Base-by-base conservation (phyloP, 2,329 filamentous ascomycete genomes). In the Colletotrichum melonis region DNA sequence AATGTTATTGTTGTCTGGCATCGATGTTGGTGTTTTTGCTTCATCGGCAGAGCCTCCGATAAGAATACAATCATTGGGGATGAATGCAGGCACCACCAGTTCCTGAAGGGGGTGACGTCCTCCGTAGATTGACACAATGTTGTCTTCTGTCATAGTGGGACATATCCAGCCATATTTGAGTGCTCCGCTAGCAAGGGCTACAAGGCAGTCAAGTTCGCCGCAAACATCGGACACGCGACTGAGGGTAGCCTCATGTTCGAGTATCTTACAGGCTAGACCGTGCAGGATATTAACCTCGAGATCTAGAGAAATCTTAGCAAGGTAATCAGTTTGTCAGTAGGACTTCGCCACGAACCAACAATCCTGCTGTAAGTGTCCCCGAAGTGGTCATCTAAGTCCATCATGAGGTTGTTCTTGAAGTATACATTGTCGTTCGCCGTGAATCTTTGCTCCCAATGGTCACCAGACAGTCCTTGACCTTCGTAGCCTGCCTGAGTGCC, bases 101-200 rank as follows among this genome's bases (percentile, higher is more conserved):
- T 98, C 95, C 81, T 98, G 95, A 1, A 99, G 86, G 6, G 95
- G 90, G 82, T 98, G 96, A 0, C 95, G 90, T 3, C 97, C 97
- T n/a, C 88, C 91, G 77, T 89, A 85, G 67, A 99, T 95, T 5
- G 88, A 84, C 72, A 98, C 87, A 8, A 93, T 79, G 77, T 95
- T 97, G 22, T 90, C 85, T 16, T 86, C 81, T 0, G 91, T 94
- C 82, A 99, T 91, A 11, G 83, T 85, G 2, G 97, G 97, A 54
- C 89, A 86, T 32, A 84, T 85, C 81, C 97, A 91, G 9, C 91
- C 91, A 80, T 97, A 95, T 69, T 91, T 91, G 62, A 87, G 88
- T 12, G 96, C 96, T 6, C 93, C 94, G 73, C 92, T 87, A 1
- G 95, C 92, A 64, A 99, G 86, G 1, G 97, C 95, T 52, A 97